These are phyloP conservation scores for Trametes polyzona DNA, from an alignment of 1,284 basidiomycete species.

Conservation along the genomic window DNA sequence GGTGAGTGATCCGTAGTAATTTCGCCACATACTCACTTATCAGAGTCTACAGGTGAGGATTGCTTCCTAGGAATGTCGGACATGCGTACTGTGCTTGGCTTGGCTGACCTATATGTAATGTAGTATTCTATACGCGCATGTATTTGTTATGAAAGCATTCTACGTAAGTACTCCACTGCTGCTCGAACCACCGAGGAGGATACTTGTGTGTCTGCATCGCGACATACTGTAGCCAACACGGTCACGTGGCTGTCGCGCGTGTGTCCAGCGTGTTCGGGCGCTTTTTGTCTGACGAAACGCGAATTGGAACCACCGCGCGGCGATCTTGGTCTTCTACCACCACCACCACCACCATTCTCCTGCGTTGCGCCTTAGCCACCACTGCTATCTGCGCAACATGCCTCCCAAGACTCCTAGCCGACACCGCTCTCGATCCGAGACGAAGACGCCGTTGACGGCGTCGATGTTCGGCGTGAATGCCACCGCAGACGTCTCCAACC, in stretches of 20 bases:
- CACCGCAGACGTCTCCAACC: conserved; percentile 58
- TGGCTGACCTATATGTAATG: too few relatives aligned
- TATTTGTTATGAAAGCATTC: too few relatives aligned
- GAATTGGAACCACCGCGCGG: not conserved
- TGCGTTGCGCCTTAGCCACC: not conserved
- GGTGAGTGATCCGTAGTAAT: not conserved
- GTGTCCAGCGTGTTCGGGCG: conserved; percentile 3
- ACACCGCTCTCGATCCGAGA: conserved; percentile 66
- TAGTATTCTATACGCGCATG: too few relatives aligned
- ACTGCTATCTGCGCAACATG: conserved; percentile 25
- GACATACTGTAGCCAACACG: not conserved
- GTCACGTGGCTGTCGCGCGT: conserved; percentile 1
- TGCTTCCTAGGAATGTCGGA: too few relatives aligned
- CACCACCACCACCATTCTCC: not conserved
- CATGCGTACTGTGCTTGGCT: too few relatives aligned
- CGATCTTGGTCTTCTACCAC: not conserved
- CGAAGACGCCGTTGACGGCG: conserved; percentile 72
- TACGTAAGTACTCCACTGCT: too few relatives aligned
- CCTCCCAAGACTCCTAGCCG: conserved; percentile 67
- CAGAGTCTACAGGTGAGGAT: too few relatives aligned
- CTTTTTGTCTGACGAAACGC: too few relatives aligned
- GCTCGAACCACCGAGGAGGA: too few relatives aligned
- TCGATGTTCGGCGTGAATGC: conserved; percentile 62
- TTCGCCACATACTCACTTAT: not conserved
- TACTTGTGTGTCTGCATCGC: not conserved